Base-by-base conservation (phyloP, 495 filamentous ascomycete species). In the Neurospora pannonica region DNA sequence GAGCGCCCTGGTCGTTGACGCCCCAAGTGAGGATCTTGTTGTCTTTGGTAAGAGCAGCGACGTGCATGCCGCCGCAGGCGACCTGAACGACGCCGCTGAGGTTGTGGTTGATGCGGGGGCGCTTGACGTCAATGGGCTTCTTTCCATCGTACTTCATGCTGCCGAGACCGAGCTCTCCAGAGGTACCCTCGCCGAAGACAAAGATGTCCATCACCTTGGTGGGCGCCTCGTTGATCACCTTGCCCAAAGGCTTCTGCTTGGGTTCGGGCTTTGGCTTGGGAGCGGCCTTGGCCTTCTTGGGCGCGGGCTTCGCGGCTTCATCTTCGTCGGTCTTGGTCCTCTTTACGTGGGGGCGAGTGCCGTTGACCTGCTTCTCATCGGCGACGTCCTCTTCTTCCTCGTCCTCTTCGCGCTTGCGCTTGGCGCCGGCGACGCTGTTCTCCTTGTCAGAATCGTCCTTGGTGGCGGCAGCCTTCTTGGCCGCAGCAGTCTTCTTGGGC, bases 21-120 rank as follows among this genome's bases (percentile, higher is more conserved):
- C 91, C 91, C 91, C 91, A 93, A 2, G 90, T 90, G 38, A 90
- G 81, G 72, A 92, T 90, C 78, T 86, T 86, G 81, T 90, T 91
- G 77, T 91, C 88, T 34, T 86, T 82, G 21, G 91, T 92, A 4
- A 92, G 83, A 2, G 86, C 90, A 24, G 87, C 83, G 37, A 79
- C 84, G 75, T 93, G 91, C 87, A 93, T 90, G 67, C 90, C 90
- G 28, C 91, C 91, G 75, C 86, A 85, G 17, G 88, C 86, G 39
- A 92, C 73, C 75, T 90, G 86, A 7, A 92, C 90, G 40, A 92
- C 87, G 28, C 84, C 83, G 60, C 90, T 86, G 17, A 87, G 82
- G 72, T 85, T 84, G 72, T 82, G 76, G 76, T 89, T 89, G 72
- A 88, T 74, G 19, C 87, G 85, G n/a, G 87, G 87, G 28, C 87